These are phyloP conservation scores for Didymella pomorum DNA, from an alignment of 2,329 filamentous ascomycete genomes.

Conservation along the genomic window DNA sequence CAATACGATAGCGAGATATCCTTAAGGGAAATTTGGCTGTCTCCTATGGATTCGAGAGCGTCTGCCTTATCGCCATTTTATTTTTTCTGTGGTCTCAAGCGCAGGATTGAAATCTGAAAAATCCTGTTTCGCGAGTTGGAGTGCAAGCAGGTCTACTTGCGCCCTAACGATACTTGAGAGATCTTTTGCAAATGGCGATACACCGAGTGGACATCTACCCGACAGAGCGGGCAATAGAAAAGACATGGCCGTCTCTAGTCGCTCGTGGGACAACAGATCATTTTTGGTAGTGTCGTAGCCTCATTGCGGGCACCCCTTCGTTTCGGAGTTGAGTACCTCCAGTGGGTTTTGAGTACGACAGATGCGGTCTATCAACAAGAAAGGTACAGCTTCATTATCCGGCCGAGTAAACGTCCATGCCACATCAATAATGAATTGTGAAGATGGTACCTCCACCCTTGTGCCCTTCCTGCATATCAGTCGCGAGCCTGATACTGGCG, in stretches of 20 bases:
- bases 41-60: too few species aligned
- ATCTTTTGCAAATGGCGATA: background rate
- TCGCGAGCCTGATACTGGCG: conserved; percentile 34
- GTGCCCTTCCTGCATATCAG: conserved; percentile 24
- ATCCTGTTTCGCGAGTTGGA: background rate
- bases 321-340: background rate
- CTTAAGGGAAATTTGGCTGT: too few species aligned
- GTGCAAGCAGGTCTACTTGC: too few species aligned
- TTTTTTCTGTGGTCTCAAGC: too few species aligned
- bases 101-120: too few species aligned
- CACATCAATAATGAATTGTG: conserved; percentile 1
- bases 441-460: conserved; percentile 25
- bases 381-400: background rate
- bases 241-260: background rate
- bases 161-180: background rate
- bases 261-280: background rate
- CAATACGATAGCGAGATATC: too few species aligned
- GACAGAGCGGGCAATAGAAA: background rate
- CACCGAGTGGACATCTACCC: background rate
- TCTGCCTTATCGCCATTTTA: too few species aligned
- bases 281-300: too few species aligned
- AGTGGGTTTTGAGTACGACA: background rate
- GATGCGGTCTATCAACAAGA: background rate
- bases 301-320: background rate
- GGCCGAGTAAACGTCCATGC: background rate